These are phyloP conservation scores for Colletotrichum somersetense DNA, from an alignment of 2,329 filamentous ascomycete genomes.

Conservation along the genomic window DNA sequence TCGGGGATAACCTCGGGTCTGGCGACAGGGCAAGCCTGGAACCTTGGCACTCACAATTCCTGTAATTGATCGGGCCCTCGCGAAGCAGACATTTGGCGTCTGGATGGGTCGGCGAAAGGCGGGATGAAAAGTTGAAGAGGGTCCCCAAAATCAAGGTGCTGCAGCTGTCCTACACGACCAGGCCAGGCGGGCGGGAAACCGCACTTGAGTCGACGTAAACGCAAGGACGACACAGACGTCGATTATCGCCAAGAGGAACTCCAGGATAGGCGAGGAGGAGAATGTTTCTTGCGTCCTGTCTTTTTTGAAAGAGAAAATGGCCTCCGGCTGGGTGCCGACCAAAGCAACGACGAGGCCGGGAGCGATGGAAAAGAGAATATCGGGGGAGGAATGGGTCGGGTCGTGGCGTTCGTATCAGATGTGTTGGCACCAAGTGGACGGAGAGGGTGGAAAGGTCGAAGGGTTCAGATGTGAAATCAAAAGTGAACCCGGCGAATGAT, in stretches of 20 bases:
- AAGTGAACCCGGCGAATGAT: conserved; percentile 29
- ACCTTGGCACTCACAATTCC: conserved; percentile 29
- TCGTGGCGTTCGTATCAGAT: conserved; percentile 35
- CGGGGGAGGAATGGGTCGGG: conserved; percentile 6
- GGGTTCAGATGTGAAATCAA: conserved; percentile 32
- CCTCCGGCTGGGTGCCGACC: not conserved
- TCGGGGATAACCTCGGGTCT: conserved; percentile 10
- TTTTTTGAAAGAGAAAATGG: conserved; percentile 2
- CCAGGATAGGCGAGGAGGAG: not conserved
- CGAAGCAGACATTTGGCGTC: conserved; percentile 38
- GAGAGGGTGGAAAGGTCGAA: conserved; percentile 5
- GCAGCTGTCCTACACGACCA: conserved; percentile 29
- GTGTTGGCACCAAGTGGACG: conserved; percentile 34
- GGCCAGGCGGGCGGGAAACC: conserved; percentile 23
- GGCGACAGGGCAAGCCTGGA: not conserved
- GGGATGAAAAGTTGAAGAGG: conserved; percentile 31
- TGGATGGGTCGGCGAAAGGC: conserved; percentile 26
- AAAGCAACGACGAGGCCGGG: conserved; percentile 18
- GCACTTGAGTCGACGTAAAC: conserved; percentile 30
- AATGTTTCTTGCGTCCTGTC: not conserved
- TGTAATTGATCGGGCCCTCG: conserved; percentile 25
- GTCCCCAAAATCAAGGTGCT: conserved; percentile 19
- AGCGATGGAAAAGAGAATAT: conserved; percentile 2
- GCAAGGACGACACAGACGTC: conserved; percentile 24
- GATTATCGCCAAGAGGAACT: conserved; percentile 4